phyloP scores from a whole-genome alignment of 768 basidiomycete species.

The Rickenella mellea region DNA sequence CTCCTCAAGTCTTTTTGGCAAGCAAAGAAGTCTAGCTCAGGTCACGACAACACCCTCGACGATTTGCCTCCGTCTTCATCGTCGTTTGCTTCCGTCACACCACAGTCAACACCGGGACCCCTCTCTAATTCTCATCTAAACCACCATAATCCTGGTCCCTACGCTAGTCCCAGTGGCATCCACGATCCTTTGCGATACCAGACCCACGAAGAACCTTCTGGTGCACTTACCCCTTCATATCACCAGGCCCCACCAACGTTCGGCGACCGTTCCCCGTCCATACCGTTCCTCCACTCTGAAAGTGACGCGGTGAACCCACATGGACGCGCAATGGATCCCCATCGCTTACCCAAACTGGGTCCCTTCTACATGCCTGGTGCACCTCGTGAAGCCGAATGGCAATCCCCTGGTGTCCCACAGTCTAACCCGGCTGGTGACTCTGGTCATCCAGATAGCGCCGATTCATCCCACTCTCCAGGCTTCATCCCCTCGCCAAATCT shows the following conservation, averaged over 20 bases:
- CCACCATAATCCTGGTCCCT: too few relatives aligned
- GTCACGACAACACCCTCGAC: slow-evolving; percentile 40
- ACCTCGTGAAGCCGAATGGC: too few relatives aligned
- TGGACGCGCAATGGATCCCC: too few relatives aligned
- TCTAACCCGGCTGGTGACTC: slow-evolving; percentile 27
- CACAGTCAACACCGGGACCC: slow-evolving; percentile 19
- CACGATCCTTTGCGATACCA: neutral
- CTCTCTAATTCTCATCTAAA: slow-evolving; percentile 25
- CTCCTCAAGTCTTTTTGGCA: slow-evolving; percentile 65
- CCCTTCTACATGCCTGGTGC: too few relatives aligned
- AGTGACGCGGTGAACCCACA: slow-evolving; percentile 16
- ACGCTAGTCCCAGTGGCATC: too few relatives aligned
- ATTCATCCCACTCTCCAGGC: slow-evolving; percentile 42
- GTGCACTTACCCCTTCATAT: neutral
- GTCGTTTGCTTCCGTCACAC: slow-evolving; percentile 15
- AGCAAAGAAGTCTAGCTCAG: slow-evolving; percentile 47
- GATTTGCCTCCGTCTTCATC: slow-evolving; percentile 43
- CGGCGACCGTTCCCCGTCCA: slow-evolving; percentile 6
- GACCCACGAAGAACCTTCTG: slow-evolving; percentile 1
- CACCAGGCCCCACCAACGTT: slow-evolving; percentile 28
- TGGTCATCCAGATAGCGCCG: slow-evolving; percentile 28
- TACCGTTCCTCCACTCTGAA: slow-evolving; percentile 24
- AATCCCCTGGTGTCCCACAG: neutral
- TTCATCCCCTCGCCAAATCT: slow-evolving; percentile 51
- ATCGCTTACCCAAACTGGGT: too few relatives aligned